phyloP scores from a whole-genome alignment of 1,284 basidiomycete species.

The Apiotrichum gamsii region DNA sequence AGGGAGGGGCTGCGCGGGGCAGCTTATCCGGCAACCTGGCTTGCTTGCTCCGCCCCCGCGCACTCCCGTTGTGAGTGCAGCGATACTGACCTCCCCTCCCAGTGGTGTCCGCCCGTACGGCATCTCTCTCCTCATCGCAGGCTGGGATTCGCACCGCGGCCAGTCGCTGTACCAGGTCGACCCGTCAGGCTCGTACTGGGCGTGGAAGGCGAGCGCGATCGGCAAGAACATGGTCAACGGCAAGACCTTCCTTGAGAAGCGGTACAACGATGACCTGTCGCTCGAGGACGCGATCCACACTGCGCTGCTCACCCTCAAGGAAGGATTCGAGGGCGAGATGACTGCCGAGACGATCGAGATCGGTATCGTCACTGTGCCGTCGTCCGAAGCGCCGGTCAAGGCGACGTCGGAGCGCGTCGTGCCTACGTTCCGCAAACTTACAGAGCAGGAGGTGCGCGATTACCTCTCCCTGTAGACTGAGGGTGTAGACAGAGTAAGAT shows the following conservation, averaged over 20 bases:
- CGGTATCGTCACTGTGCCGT: constrained; percentile 86
- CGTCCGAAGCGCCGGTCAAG: constrained; percentile 65
- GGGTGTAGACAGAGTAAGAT: constrained; percentile 6
- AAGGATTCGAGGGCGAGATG: constrained; percentile 99
- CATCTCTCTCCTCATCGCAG: constrained; percentile 91
- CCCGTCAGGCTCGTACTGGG: constrained; percentile 97
- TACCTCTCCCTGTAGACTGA: constrained; percentile 58
- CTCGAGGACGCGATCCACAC: constrained; percentile 99
- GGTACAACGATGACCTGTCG: constrained; percentile 98
- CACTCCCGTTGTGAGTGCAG: too few species aligned
- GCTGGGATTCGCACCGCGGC: constrained; percentile 87
- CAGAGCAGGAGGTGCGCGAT: constrained; percentile 89
- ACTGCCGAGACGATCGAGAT: constrained; percentile 99
- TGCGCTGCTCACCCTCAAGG: constrained; percentile 94
- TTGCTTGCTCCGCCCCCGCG: too few species aligned
- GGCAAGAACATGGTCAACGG: constrained; percentile 99
- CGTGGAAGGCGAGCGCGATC: constrained; percentile 99
- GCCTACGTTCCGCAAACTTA: constrained; percentile 86
- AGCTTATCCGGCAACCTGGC: too few species aligned
- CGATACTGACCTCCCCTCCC: too few species aligned
- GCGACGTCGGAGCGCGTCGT: constrained; percentile 64
- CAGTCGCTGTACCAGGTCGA: constrained; percentile 97
- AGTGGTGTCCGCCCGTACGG: constrained; percentile 98
- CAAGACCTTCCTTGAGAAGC: constrained; percentile 97
- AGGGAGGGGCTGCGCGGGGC: too few species aligned